Conservation (phyloP, 768 basidiomycete species). For the Macrolepiota fuliginosa region DNA sequence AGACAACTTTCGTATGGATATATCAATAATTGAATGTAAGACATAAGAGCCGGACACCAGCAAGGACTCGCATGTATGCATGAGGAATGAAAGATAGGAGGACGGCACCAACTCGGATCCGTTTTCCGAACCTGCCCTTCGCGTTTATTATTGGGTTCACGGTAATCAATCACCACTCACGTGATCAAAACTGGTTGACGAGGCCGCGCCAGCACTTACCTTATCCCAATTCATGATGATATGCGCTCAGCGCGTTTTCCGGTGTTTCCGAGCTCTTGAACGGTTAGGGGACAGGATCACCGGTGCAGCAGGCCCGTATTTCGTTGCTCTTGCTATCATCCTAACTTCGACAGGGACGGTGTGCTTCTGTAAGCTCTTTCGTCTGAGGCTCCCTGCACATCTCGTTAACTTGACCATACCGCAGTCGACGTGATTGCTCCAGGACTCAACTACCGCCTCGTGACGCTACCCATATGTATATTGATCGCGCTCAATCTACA, state of each 20-base stretch:
- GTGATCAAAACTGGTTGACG: too few relatives aligned
- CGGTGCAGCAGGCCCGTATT: constrained; percentile 89
- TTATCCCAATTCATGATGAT: constrained; percentile 29
- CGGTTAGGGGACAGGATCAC: constrained; percentile 74
- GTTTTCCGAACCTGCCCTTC: too few relatives aligned
- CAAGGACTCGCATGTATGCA: too few relatives aligned
- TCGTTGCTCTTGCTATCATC: constrained; percentile 76
- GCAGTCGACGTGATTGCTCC: constrained; percentile 81
- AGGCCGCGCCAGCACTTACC: too few relatives aligned
- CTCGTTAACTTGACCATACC: background rate
- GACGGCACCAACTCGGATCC: too few relatives aligned
- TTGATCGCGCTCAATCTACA: constrained; percentile 76
- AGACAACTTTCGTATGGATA: too few relatives aligned
- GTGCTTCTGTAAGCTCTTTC: constrained; percentile 70
- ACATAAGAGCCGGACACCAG: too few relatives aligned
- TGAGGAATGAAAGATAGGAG: too few relatives aligned
- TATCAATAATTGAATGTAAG: too few relatives aligned
- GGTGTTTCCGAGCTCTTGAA: constrained; percentile 64
- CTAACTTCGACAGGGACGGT: constrained; percentile 68
- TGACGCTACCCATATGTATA: constrained; percentile 67
- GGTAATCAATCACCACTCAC: too few relatives aligned
- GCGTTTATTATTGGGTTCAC: too few relatives aligned
- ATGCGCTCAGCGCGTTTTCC: constrained; percentile 45
- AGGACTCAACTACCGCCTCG: constrained; percentile 51
- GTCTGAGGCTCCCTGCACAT: background rate